phyloP scores from a whole-genome alignment of 2,329 filamentous ascomycete species.

The Tolypocladium paradoxum region DNA sequence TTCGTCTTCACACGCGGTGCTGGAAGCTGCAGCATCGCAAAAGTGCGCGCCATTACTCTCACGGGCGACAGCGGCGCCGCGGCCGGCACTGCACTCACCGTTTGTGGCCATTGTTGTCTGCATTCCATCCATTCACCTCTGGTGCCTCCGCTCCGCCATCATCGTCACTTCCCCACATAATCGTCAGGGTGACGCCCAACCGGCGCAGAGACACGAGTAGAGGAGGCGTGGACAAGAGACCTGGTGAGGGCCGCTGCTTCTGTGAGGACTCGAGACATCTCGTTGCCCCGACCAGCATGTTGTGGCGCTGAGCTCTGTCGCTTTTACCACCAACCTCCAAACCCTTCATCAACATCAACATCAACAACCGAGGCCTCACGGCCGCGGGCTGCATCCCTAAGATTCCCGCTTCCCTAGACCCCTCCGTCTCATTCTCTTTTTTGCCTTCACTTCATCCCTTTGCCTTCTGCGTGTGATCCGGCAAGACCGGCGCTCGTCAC shows the following conservation, averaged over 20 bases:
- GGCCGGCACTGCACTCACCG: neutral
- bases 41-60: neutral
- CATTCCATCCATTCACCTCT: neutral
- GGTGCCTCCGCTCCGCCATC: neutral
- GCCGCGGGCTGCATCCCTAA: neutral
- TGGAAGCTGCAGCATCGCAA: neutral
- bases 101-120: neutral
- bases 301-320: no score
- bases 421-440: neutral
- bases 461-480: neutral
- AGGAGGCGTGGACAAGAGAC: neutral
- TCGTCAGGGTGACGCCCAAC: neutral
- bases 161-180: neutral
- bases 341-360: neutral
- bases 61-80: neutral
- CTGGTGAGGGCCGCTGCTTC: neutral
- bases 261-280: neutral
- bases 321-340: no score
- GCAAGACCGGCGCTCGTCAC: neutral
- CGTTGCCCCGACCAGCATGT: no score
- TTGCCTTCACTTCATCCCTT: neutral
- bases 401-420: neutral
- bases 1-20: neutral
- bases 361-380: neutral
- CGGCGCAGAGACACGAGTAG: neutral